Conservation (phyloP, 2,329 filamentous ascomycete genomes). For the Arthrinium puccinioides region DNA sequence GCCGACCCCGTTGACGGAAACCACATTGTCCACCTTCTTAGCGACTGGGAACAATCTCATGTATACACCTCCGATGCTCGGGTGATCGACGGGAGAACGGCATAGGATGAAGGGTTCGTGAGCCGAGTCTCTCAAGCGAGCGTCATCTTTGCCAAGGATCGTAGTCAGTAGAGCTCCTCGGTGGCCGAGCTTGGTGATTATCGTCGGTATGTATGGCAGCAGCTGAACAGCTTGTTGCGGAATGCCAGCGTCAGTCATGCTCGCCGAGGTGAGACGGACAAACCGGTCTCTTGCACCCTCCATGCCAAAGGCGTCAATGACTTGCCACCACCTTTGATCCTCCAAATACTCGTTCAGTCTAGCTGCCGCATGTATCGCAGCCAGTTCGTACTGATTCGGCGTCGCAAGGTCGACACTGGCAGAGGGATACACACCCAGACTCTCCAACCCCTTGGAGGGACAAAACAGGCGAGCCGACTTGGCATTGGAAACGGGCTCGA, state of each 20-base stretch:
- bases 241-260: slow-evolving; percentile 71
- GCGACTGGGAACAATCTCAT: slow-evolving; percentile 65
- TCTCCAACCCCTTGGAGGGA: slow-evolving; percentile 24
- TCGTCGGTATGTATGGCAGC: slow-evolving; percentile 77
- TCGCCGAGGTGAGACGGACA: slow-evolving; percentile 55
- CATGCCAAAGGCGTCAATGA: slow-evolving; percentile 76
- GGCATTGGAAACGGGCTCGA: slow-evolving; percentile 80
- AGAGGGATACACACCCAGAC: slow-evolving; percentile 48
- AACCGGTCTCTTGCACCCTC: slow-evolving; percentile 66
- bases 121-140: slow-evolving; percentile 54
- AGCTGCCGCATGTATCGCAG: slow-evolving; percentile 69
- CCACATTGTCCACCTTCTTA: slow-evolving; percentile 61
- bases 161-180: slow-evolving; percentile 70
- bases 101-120: slow-evolving; percentile 66
- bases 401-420: slow-evolving; percentile 67
- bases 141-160: slow-evolving; percentile 61
- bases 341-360: slow-evolving; percentile 61
- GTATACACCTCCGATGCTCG: slow-evolving; percentile 67
- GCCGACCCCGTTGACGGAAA: slow-evolving; percentile 90
- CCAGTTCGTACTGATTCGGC: slow-evolving; percentile 77
- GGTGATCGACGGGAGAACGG: slow-evolving; percentile 45
- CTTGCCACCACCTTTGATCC: slow-evolving; percentile 64
- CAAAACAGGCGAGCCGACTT: slow-evolving; percentile 69
- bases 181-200: slow-evolving; percentile 76
- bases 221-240: slow-evolving; percentile 80